Evolutionary conservation across 2,329 filamentous ascomycete species (phyloP), one percentile per base, ranked within the genome.

Genomic region (Penicillium digitatum): DNA sequence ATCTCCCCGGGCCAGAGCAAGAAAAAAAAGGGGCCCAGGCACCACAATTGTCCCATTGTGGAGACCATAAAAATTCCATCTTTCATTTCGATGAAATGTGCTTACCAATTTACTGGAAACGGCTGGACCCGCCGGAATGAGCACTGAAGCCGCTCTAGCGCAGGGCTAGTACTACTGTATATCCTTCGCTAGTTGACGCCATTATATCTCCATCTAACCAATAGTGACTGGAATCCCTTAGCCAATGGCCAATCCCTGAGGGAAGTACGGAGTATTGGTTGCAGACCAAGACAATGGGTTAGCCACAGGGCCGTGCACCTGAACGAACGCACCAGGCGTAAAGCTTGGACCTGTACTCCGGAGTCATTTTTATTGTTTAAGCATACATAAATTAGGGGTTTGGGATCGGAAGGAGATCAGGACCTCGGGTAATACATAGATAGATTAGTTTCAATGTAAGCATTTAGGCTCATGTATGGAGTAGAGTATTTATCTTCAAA

Each of bases 221-320:
- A 45, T 45, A 14, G 26, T 31, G 14, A n/a, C 8, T 42, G 18
- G 10, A 7, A 24, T 18, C 14, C 6, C 20, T 42, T 24, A n/a
- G n/a, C n/a, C 5, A 26, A 22, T 24, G 14, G 27, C 26, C 35
- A 45, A 45, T 40, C 10, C 18, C 8, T n/a, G n/a, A n/a, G n/a
- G 37, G 47, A 42, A 9, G n/a, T 20, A 37, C 22, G 39, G 22
- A 11, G 14, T 20, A 34, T 40, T 44, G 27, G 26, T 40, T 44
- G 27, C n/a, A 22, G 26, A 32, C 34, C 32, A 38, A 39, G 50
- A 31, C 20, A 32, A 48, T 53, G 44, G 44, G 50, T 53, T 29
- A 53, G 51, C 51, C 29, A 34, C 35, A 35, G 44, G 51, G 20
- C 51, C 51, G 51, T 53, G 51, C 51, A 9, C 44, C 6, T 32